These are phyloP conservation scores for Colletotrichum abscissum DNA, from an alignment of 2,329 filamentous ascomycete species.

Conservation along the genomic window DNA sequence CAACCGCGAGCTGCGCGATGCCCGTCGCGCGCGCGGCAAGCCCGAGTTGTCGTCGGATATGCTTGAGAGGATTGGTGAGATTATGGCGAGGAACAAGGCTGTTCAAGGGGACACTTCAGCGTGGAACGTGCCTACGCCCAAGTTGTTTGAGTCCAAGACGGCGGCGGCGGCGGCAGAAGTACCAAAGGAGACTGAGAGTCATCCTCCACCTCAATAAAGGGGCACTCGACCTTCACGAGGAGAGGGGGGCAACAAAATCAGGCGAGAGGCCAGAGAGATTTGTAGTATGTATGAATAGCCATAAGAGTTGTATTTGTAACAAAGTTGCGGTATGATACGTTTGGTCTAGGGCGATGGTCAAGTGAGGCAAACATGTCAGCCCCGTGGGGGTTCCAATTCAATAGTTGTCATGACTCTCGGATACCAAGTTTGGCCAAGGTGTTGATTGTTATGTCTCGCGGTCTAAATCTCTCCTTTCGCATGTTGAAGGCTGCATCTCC, in stretches of 20 bases:
- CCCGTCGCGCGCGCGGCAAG: slow-evolving; percentile 64
- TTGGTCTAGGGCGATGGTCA: too few species aligned
- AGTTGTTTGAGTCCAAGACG: neutral
- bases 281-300: slow-evolving; percentile 29
- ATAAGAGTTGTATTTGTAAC: neutral
- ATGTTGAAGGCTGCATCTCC: too few species aligned
- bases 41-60: slow-evolving; percentile 68
- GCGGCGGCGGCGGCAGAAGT: slow-evolving; percentile 2
- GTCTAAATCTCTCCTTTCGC: too few species aligned
- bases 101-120: slow-evolving; percentile 44
- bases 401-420: too few species aligned
- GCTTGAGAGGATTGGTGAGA: slow-evolving; percentile 70
- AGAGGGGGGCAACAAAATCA: neutral
- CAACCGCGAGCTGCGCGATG: slow-evolving; percentile 64
- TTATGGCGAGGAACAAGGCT: slow-evolving; percentile 67
- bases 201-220: slow-evolving; percentile 24
- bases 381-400: too few species aligned
- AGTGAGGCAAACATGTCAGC: too few species aligned
- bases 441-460: too few species aligned
- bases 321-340: too few species aligned
- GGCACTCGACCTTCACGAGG: neutral
- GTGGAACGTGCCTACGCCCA: neutral
- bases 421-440: too few species aligned
- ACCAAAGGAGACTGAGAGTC: neutral
- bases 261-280: neutral